These are phyloP conservation scores for Thalassiosira mediterranea DNA, from an alignment of 352 stramenopile species.

Conservation along the genomic window DNA sequence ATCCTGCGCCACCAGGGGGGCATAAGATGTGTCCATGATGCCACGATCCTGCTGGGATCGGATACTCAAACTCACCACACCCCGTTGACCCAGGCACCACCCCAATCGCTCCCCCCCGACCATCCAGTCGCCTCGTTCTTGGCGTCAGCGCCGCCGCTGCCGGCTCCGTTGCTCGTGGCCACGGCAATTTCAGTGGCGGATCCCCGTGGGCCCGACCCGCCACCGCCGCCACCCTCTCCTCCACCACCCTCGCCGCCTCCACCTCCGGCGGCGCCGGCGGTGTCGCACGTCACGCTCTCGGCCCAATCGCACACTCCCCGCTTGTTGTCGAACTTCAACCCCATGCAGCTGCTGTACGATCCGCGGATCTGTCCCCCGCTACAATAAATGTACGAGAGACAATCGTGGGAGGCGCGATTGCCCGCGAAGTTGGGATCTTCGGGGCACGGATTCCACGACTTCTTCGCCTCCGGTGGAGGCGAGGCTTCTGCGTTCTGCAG, in stretches of 20 bases:
- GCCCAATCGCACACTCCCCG: constrained; percentile 42
- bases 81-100: constrained; percentile 49
- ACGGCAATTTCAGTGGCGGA: constrained; percentile 7
- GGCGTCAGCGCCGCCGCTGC: neutral
- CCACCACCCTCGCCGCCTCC: neutral
- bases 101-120: constrained; percentile 50
- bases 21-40: too few relatives aligned
- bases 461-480: too few relatives aligned
- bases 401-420: constrained; percentile 46
- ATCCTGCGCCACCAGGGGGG: too few relatives aligned
- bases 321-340: constrained; percentile 54
- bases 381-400: constrained; percentile 47
- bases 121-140: neutral
- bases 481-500: neutral
- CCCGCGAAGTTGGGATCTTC: constrained; percentile 14
- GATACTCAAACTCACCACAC: constrained; percentile 38
- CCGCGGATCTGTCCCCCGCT: constrained; percentile 11
- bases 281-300: constrained; percentile 35
- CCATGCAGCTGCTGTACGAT: constrained; percentile 42
- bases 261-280: neutral
- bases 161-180: constrained; percentile 6
- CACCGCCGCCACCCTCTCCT: neutral
- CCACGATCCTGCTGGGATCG: too few relatives aligned
- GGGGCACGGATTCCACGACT: constrained; percentile 43
- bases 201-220: neutral